A percentile compares a stretch with the other conserved stretches of the same genome.
phyloP scores from a whole-genome alignment of 352 stramenopile species.

The Phytophthora citrophthora region DNA sequence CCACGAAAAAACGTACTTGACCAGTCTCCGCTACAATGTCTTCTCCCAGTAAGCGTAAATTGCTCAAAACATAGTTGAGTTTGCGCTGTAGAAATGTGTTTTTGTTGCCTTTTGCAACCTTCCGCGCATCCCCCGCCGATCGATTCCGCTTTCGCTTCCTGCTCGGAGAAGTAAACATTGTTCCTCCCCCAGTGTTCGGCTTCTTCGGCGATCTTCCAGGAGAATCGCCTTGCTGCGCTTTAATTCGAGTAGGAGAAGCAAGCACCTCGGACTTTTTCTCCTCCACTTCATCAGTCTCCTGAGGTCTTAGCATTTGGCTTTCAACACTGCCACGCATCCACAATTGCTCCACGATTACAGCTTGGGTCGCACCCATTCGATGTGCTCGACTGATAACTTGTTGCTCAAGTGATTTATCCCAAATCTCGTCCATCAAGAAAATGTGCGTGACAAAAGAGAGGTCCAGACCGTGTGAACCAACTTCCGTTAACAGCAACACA shows the following conservation, averaged over 20 bases:
- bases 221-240: constrained; percentile 21
- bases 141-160: constrained; percentile 47
- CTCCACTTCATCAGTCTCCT: constrained; percentile 32
- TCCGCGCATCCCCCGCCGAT: constrained; percentile 16
- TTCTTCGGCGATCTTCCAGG: constrained; percentile 29
- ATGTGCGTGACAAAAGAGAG: constrained; percentile 98
- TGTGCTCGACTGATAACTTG: constrained; percentile 97
- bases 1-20: constrained; percentile 55
- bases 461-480: constrained; percentile 96
- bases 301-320: constrained; percentile 65
- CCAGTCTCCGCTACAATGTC: constrained; percentile 45
- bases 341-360: constrained; percentile 93
- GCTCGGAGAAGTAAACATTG: constrained; percentile 36
- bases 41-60: constrained; percentile 49
- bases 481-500: constrained; percentile 94
- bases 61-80: constrained; percentile 57
- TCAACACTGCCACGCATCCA: constrained; percentile 90
- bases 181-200: constrained; percentile 37
- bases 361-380: constrained; percentile 94
- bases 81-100: constrained; percentile 48
- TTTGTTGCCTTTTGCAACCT: constrained; percentile 45
- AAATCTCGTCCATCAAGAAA: constrained; percentile 97
- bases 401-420: constrained; percentile 94
- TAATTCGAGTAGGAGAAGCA: constrained; percentile 15
- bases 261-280: constrained; percentile 8